These are phyloP conservation scores for Pyrenochaeta sp. DNA, from an alignment of 2,329 filamentous ascomycete genomes.

Conservation along the genomic window DNA sequence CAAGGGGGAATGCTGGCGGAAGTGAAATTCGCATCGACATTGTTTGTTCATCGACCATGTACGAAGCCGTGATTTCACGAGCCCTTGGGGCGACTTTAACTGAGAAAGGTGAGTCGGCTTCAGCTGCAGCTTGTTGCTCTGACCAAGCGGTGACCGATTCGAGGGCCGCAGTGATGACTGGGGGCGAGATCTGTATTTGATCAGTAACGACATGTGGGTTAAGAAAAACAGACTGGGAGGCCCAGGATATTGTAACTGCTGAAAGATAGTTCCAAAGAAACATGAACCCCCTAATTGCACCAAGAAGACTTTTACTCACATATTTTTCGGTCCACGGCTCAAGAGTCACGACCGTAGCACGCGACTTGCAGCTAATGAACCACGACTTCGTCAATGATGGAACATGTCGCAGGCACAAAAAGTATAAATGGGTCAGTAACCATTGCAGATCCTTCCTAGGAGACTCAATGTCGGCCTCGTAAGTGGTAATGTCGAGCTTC, in stretches of 20 bases:
- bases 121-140: conserved; percentile 48
- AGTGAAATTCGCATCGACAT: conserved; percentile 85
- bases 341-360: conserved; percentile 79
- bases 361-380: conserved; percentile 82
- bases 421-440: conserved; percentile 87
- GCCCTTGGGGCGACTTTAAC: conserved; percentile 77
- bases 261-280: background rate
- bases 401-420: conserved; percentile 77
- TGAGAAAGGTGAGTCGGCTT: conserved; percentile 60
- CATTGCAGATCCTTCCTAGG: conserved; percentile 80
- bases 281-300: background rate
- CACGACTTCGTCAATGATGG: conserved; percentile 83
- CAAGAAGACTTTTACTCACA: conserved; percentile 21
- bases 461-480: conserved; percentile 66
- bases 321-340: conserved; percentile 86
- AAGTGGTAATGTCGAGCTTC: conserved; percentile 74
- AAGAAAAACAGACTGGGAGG: too few species aligned
- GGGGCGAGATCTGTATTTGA: conserved; percentile 68
- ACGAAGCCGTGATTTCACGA: conserved; percentile 82
- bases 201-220: too few species aligned
- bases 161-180: conserved; percentile 72
- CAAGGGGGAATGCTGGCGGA: conserved; percentile 82
- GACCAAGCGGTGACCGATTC: conserved; percentile 75
- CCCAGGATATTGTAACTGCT: background rate
- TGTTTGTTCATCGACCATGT: conserved; percentile 86